phyloP scores from a whole-genome alignment of 2,329 filamentous ascomycete genomes.

The Neurospora crassa region DNA sequence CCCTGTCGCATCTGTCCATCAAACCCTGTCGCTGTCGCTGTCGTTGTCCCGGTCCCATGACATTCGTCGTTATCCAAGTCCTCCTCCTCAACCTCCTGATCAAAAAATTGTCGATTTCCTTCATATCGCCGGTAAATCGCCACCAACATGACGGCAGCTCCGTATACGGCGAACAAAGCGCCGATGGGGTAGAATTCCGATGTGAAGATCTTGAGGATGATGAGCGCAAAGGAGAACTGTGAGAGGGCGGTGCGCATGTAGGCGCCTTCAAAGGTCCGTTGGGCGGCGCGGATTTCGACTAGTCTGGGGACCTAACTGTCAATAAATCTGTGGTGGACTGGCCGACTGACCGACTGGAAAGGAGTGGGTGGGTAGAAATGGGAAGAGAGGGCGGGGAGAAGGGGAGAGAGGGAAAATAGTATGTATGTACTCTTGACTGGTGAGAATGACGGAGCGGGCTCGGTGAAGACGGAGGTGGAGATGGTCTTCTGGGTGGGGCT shows the following conservation, averaged over 20 bases:
- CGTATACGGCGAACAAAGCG: conserved; percentile 91
- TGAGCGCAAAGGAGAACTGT: conserved; percentile 89
- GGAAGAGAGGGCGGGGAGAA: too few relatives aligned
- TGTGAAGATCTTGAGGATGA: conserved; percentile 95
- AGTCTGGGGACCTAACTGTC: conserved; percentile 31
- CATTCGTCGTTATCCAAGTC: conserved; percentile 16
- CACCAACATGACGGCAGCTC: conserved; percentile 72
- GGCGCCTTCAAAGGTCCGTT: conserved; percentile 93
- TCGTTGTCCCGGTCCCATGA: neutral
- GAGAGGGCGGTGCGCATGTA: conserved; percentile 91
- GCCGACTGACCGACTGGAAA: too few relatives aligned
- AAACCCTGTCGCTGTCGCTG: neutral
- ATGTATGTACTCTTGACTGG: conserved; percentile 50
- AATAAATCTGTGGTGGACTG: too few relatives aligned
- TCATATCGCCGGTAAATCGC: conserved; percentile 80
- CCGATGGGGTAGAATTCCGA: conserved; percentile 94
- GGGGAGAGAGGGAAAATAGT: too few relatives aligned
- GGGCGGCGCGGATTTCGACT: conserved; percentile 87
- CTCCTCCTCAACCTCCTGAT: conserved; percentile 31
- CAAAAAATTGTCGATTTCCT: conserved; percentile 91
- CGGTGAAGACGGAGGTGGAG: conserved; percentile 76
- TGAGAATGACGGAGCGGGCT: conserved; percentile 73
- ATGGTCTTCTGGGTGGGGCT: conserved; percentile 52
- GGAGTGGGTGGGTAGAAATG: too few relatives aligned
- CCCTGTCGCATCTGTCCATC: neutral